phyloP scores from a whole-genome alignment of 2,329 filamentous ascomycete species.

The Corniculantispora saksenae region DNA sequence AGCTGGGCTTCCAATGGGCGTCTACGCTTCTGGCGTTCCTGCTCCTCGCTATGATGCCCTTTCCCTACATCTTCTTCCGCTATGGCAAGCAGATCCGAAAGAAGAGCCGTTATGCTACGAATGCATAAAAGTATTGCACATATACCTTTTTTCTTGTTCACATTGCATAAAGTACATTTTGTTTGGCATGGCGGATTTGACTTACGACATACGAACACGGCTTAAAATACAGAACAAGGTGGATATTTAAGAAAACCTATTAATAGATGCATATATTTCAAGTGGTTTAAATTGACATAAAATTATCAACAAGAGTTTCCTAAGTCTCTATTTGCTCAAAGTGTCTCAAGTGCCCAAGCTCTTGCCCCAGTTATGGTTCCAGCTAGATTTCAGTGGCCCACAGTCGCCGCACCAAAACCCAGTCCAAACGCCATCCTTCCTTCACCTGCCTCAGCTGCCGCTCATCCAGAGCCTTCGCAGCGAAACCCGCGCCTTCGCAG shows the following conservation, averaged over 20 bases:
- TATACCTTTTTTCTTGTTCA: neutral
- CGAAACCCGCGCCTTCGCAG: neutral
- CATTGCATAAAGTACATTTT: neutral
- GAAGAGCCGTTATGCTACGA: conserved; percentile 53
- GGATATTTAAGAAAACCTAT: neutral
- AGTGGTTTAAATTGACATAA: neutral
- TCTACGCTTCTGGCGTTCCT: conserved; percentile 62
- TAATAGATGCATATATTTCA: neutral
- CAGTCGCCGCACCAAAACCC: neutral
- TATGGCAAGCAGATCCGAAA: conserved; percentile 59
- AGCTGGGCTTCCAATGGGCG: conserved; percentile 71
- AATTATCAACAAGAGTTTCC: no score
- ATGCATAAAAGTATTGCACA: neutral
- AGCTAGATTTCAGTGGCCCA: neutral
- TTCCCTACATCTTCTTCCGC: conserved; percentile 64
- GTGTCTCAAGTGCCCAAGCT: no score
- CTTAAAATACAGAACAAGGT: neutral
- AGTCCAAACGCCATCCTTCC: neutral
- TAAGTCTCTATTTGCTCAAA: no score
- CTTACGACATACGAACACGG: neutral
- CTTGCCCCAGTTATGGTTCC: neutral
- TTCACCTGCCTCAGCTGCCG: neutral
- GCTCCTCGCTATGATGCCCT: conserved; percentile 62
- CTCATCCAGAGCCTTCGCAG: neutral
- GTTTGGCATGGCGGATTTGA: neutral